Percentiles rank a stretch among this genome's conserved stretches.
phyloP scores from a whole-genome alignment of 163 green algal species.

The Scenedesmus sp. region DNA sequence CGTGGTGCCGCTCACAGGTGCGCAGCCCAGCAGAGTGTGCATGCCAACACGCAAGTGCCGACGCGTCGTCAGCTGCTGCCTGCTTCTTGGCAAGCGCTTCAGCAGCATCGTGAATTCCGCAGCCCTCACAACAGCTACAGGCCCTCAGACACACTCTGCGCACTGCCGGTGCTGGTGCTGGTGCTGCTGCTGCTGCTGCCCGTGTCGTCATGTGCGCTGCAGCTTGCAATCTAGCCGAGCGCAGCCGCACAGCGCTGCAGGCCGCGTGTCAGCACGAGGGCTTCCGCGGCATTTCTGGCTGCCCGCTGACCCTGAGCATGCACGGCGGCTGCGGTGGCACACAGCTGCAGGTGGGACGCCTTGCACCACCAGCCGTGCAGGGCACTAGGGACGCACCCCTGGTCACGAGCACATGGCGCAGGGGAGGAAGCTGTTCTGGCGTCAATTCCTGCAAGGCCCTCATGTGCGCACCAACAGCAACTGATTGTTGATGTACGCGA shows the following conservation, averaged over 20 bases:
- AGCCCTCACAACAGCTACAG: not conserved
- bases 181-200: constrained; percentile 1
- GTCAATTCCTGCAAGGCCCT: too few relatives aligned
- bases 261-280: constrained; percentile 35
- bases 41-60: not conserved
- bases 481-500: too few relatives aligned
- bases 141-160: not conserved
- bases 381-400: not conserved
- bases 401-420: too few relatives aligned
- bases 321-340: constrained; percentile 37
- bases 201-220: too few relatives aligned
- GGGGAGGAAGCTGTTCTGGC: too few relatives aligned
- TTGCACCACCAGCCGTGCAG: not conserved
- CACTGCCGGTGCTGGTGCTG: too few relatives aligned
- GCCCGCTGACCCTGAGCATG: constrained; percentile 27
- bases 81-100: not conserved
- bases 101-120: not conserved
- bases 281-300: constrained; percentile 13
- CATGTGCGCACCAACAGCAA: too few relatives aligned
- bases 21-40: not conserved
- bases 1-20: constrained; percentile 10
- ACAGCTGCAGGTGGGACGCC: constrained; percentile 4
- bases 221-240: constrained; percentile 20
- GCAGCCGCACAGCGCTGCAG: constrained; percentile 10
- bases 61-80: too few relatives aligned